Evolutionary conservation across 805 yeast genomes (phyloP), one percentile per base, ranked within the genome.

Genomic region (Yamadazyma ubonensis): DNA sequence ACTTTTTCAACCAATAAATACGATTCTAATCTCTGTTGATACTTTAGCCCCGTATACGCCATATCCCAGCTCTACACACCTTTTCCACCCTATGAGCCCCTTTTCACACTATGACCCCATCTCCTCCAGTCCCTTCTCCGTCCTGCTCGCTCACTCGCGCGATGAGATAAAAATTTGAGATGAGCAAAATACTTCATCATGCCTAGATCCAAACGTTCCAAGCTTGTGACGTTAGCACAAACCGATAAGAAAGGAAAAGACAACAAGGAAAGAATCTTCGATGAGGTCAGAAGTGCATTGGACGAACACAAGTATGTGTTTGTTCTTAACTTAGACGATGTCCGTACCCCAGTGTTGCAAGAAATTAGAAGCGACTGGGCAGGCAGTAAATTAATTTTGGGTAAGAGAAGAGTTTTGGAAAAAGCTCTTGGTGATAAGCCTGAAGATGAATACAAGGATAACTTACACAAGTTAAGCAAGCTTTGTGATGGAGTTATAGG

Each of bases 181-280:
- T 37, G 40, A 37, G 40, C 29, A 29, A 30, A 27, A 25, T 15
- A n/a, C 12, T 27, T 14, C 15, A 39, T 51, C 43, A 91, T 91
- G 99, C 97, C 99, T 47, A 87, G 96, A 77, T 89, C 97, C 26
- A 90, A 82, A 63, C 91, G 98, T 78, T 84, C 96, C 52, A 93
- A 87, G 81, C 82, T 90, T 53, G 95, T 93, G 45, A 86, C 98
- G 10, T 74, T 93, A 53, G 93, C 99, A 27, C 91, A 91, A 60
- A 91, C 98, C 48, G 97, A 89, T 52, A 93, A 89, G 67, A 93
- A 93, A 61, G 96, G 96, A 36, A 81, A 83, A 51, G 97, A 87
- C 54, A 89, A 88, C 67, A 93, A 93, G 63, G 91, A 80, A 52
- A 75, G 91, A 55, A 81, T 91, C 51, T 93, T 89, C 52, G 96